phyloP scores from a whole-genome alignment of 2,329 filamentous ascomycete genomes.

The Hymenoscyphus albidus region DNA sequence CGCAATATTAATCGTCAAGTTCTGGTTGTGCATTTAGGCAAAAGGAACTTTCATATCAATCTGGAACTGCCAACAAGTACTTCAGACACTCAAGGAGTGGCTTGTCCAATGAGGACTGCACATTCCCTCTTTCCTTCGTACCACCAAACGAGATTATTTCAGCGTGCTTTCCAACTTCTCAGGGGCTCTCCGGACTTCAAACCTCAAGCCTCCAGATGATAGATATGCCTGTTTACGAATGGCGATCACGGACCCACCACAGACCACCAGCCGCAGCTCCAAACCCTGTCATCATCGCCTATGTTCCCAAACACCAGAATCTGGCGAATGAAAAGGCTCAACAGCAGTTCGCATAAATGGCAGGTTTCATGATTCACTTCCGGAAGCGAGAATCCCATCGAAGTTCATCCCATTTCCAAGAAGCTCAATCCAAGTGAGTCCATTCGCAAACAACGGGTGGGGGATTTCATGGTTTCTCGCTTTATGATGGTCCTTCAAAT shows the following conservation, averaged over 20 bases:
- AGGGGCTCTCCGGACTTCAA: not conserved
- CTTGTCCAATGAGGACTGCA: not conserved
- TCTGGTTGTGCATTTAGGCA: not conserved
- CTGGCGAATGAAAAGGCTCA: not conserved
- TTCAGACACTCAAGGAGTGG: not conserved
- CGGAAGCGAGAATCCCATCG: not conserved
- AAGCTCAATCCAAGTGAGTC: not conserved
- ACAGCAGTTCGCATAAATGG: not conserved
- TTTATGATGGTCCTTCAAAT: not conserved
- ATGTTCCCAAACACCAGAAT: not conserved
- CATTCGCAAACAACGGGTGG: not conserved
- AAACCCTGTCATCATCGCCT: not conserved
- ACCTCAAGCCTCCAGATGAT: not conserved
- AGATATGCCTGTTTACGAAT: not conserved
- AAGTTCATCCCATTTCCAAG: not conserved
- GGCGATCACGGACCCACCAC: not conserved
- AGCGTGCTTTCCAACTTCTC: not conserved
- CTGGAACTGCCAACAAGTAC: not conserved
- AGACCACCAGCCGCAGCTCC: not conserved
- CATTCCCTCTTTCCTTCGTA: not conserved
- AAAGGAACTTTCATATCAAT: not conserved
- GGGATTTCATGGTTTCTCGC: not conserved
- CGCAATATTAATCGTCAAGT: not conserved
- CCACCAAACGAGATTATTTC: not conserved
- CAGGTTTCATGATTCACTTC: not conserved